Percentiles rank a stretch among this genome's conserved stretches.
Conservation (phyloP, 176 grass and related monocot genomes). For the Saccharum spontaneum region DNA sequence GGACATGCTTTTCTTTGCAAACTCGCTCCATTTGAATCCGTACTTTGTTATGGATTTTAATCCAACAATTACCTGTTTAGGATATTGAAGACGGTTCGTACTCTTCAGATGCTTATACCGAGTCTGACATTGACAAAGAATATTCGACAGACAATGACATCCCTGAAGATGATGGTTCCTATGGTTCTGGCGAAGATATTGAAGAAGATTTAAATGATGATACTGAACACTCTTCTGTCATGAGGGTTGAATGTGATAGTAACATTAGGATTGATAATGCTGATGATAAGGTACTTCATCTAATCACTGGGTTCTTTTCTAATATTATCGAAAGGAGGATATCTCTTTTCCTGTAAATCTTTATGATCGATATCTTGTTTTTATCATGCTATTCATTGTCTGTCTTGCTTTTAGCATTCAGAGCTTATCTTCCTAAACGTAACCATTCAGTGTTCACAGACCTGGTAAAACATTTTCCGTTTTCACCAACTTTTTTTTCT, state of each 20-base stretch:
- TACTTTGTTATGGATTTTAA: constrained; percentile 42
- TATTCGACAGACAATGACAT: constrained; percentile 73
- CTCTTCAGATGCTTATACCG: constrained; percentile 85
- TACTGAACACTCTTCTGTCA: constrained; percentile 41
- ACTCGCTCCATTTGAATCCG: constrained; percentile 28
- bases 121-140: constrained; percentile 73
- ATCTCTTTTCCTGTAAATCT: constrained; percentile 17
- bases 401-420: neutral
- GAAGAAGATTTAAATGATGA: constrained; percentile 59
- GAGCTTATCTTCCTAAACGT: neutral
- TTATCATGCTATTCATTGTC: neutral
- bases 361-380: constrained; percentile 14
- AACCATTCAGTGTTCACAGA: neutral
- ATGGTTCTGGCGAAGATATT: constrained; percentile 59
- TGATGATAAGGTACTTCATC: constrained; percentile 56
- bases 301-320: constrained; percentile 29
- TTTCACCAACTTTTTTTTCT: neutral
- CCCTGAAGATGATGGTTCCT: constrained; percentile 65
- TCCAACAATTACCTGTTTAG: constrained; percentile 40
- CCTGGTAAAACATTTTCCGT: neutral
- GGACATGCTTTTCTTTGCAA: constrained; percentile 26
- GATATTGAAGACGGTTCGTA: constrained; percentile 71
- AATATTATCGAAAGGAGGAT: neutral
- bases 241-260: constrained; percentile 45
- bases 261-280: constrained; percentile 37